These are phyloP conservation scores for Trametes cubensis DNA, from an alignment of 768 basidiomycete genomes.

Conservation along the genomic window DNA sequence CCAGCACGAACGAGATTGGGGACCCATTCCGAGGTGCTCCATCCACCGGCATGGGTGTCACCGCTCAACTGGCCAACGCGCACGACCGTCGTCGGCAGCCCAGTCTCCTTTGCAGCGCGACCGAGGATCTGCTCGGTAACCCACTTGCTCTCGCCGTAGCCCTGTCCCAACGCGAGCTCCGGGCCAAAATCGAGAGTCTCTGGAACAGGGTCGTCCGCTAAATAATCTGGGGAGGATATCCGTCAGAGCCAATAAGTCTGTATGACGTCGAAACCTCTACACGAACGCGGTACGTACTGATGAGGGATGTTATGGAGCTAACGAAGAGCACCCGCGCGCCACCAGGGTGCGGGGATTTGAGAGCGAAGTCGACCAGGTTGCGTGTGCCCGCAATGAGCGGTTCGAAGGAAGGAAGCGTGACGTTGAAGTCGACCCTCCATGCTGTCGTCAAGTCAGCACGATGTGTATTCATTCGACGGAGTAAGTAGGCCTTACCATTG, in stretches of 20 bases:
- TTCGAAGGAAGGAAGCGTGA: slow-evolving; percentile 42
- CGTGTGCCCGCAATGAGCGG: slow-evolving; percentile 34
- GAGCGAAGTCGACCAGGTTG: slow-evolving; percentile 19
- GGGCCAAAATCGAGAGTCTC: slow-evolving; percentile 30
- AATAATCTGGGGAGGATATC: background rate
- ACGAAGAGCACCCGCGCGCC: slow-evolving; percentile 31
- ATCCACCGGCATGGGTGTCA: slow-evolving; percentile 42
- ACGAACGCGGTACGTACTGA: slow-evolving; percentile 14
- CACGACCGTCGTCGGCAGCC: slow-evolving; percentile 40
- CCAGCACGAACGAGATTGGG: slow-evolving; percentile 39
- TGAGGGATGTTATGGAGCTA: slow-evolving; percentile 17
- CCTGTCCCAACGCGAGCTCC: slow-evolving; percentile 40
- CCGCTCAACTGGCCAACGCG: slow-evolving; percentile 52
- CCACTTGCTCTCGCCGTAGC: slow-evolving; percentile 54
- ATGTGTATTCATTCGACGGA: too few species aligned
- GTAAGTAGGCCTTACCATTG: slow-evolving; percentile 32
- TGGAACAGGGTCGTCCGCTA: background rate
- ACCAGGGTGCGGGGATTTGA: background rate
- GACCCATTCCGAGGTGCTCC: slow-evolving; percentile 51
- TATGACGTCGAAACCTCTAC: too few species aligned
- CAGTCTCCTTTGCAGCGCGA: slow-evolving; percentile 34
- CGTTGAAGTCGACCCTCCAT: slow-evolving; percentile 48
- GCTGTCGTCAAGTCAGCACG: slow-evolving; percentile 23
- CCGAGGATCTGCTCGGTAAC: slow-evolving; percentile 45
- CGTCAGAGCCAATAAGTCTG: too few species aligned